Conservation (phyloP, 2,329 filamentous ascomycete species). For the Phyllosticta citrichinensis region DNA sequence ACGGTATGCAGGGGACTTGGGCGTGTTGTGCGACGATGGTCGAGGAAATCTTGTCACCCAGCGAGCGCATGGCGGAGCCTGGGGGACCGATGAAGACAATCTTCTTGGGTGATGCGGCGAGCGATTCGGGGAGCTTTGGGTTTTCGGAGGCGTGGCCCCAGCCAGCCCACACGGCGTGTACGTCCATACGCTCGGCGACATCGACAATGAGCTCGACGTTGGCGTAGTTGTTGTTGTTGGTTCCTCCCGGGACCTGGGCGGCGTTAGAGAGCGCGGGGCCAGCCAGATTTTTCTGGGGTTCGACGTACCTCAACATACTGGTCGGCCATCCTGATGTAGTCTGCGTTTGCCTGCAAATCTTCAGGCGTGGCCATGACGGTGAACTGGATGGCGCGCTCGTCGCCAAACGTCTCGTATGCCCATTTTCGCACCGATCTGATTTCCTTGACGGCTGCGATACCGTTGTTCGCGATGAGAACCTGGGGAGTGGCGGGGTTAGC, state of each 20-base stretch:
- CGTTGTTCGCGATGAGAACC: constrained; percentile 99
- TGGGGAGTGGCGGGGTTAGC: constrained; percentile 28
- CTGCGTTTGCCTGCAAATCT: constrained; percentile 92
- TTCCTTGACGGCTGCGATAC: constrained; percentile 98
- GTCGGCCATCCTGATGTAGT: constrained; percentile 99
- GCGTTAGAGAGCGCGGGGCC: constrained; percentile 13
- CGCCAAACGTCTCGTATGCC: constrained; percentile 98
- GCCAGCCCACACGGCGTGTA: constrained; percentile 97
- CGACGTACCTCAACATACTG: constrained; percentile 78
- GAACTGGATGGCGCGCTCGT: constrained; percentile 97
- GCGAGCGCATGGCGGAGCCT: constrained; percentile 94
- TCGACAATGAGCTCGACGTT: constrained; percentile 99
- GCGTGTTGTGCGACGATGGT: constrained; percentile 98
- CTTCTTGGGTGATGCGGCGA: constrained; percentile 94
- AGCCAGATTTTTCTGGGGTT: constrained; percentile 9
- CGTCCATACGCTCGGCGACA: constrained; percentile 94
- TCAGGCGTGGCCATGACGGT: constrained; percentile 99
- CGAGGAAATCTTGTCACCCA: constrained; percentile 98
- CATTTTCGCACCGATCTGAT: constrained; percentile 99
- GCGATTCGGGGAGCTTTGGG: constrained; percentile 89
- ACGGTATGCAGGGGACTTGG: constrained; percentile 93
- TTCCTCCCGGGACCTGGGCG: constrained; percentile 78
- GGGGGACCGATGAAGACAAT: constrained; percentile 99
- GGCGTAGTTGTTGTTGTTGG: constrained; percentile 99
- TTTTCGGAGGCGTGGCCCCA: constrained; percentile 99